These are phyloP conservation scores for Fusarium lateritium DNA, from an alignment of 2,329 filamentous ascomycete species.

Conservation along the genomic window DNA sequence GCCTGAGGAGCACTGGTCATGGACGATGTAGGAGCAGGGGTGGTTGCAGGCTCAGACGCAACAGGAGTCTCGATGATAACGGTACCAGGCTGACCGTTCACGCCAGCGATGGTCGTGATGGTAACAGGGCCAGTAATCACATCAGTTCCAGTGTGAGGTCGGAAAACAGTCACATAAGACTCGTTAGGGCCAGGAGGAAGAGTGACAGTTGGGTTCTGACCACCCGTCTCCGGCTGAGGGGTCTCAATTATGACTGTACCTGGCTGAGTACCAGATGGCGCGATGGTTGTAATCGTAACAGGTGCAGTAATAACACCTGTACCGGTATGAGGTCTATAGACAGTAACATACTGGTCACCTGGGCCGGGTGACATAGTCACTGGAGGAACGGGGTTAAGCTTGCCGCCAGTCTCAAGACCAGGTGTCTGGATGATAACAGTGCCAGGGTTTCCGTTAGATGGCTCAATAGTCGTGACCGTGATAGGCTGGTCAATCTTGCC, in stretches of 20 bases:
- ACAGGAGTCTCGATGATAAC: conserved; percentile 34
- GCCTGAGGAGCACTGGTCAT: not conserved
- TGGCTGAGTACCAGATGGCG: conserved; percentile 14
- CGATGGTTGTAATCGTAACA: conserved; percentile 26
- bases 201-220: conserved; percentile 27
- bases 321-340: conserved; percentile 32
- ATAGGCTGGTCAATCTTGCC: conserved; percentile 24
- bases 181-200: conserved; percentile 25
- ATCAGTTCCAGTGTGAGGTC: conserved; percentile 23
- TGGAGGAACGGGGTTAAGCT: conserved; percentile 19
- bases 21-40: conserved; percentile 7
- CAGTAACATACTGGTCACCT: conserved; percentile 21
- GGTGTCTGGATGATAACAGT: conserved; percentile 36
- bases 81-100: conserved; percentile 25
- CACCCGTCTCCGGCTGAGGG: conserved; percentile 9
- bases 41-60: conserved; percentile 6
- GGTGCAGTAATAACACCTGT: conserved; percentile 23
- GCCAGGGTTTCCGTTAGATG: conserved; percentile 19
- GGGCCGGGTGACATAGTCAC: conserved; percentile 26
- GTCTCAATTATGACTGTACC: conserved; percentile 38
- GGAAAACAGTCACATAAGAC: conserved; percentile 33
- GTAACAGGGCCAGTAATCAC: conserved; percentile 24
- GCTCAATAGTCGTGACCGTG: conserved; percentile 33
- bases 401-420: conserved; percentile 15
- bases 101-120: conserved; percentile 25